A percentile compares a stretch with the other conserved stretches of the same genome.
phyloP scores from a whole-genome alignment of 495 filamentous ascomycete species.

The Aspergillus indologenus region DNA sequence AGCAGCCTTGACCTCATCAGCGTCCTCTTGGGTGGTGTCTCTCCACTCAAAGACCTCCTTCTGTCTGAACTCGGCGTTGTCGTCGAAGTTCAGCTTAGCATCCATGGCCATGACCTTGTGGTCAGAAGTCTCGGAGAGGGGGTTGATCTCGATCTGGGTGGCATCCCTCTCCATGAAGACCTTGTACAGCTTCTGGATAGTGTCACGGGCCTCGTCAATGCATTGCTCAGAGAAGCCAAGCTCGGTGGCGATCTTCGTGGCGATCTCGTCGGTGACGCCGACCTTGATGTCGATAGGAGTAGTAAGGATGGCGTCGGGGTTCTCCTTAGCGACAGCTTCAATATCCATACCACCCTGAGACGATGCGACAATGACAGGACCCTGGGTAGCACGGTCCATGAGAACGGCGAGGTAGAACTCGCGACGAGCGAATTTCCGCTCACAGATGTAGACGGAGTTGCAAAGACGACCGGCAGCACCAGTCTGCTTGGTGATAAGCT shows the following conservation, averaged over 20 bases:
- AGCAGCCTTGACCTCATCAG: slow-evolving; percentile 95
- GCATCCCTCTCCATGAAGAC: slow-evolving; percentile 97
- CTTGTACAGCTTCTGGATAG: slow-evolving; percentile 98
- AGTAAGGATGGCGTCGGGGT: slow-evolving; percentile 89
- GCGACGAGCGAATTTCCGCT: slow-evolving; percentile 97
- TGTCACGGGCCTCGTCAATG: slow-evolving; percentile 87
- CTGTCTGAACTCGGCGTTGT: slow-evolving; percentile 98
- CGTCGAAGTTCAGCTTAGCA: slow-evolving; percentile 95
- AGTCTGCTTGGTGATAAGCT: slow-evolving; percentile 99
- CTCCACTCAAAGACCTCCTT: slow-evolving; percentile 93
- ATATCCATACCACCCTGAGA: slow-evolving; percentile 99
- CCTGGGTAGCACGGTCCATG: slow-evolving; percentile 91
- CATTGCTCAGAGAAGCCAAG: slow-evolving; percentile 97
- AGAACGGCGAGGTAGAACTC: slow-evolving; percentile 98
- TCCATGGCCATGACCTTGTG: slow-evolving; percentile 98
- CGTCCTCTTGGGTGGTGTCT: slow-evolving; percentile 91
- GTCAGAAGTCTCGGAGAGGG: slow-evolving; percentile 92
- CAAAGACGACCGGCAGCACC: slow-evolving; percentile 87
- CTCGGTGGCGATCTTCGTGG: slow-evolving; percentile 81
- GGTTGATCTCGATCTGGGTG: slow-evolving; percentile 99
- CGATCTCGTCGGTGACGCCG: slow-evolving; percentile 94
- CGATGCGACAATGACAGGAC: slow-evolving; percentile 92
- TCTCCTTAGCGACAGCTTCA: slow-evolving; percentile 96
- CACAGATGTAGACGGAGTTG: slow-evolving; percentile 96
- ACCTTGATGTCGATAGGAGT: slow-evolving; percentile 89